These are phyloP conservation scores for Penicillium paradoxum DNA, from an alignment of 495 filamentous ascomycete genomes.

Conservation along the genomic window DNA sequence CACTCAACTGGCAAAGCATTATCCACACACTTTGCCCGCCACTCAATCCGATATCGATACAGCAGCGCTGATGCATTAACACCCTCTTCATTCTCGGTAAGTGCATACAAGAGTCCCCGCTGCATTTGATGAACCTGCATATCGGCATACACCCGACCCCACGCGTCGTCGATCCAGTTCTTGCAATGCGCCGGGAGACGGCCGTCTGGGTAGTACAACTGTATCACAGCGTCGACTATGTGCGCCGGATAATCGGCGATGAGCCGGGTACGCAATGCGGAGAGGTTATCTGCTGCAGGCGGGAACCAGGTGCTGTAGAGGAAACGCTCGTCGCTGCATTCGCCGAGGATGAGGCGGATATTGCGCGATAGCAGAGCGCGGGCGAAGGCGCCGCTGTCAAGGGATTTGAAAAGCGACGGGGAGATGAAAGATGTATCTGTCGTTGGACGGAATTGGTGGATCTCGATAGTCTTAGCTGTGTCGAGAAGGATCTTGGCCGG, in stretches of 20 bases:
- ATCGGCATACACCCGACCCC: conserved; percentile 53
- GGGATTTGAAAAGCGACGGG: conserved; percentile 36
- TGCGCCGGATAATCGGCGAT: conserved; percentile 48
- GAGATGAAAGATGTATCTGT: conserved; percentile 48
- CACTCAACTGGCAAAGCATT: conserved; percentile 38
- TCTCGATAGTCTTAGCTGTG: conserved; percentile 31
- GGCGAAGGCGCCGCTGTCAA: conserved; percentile 48
- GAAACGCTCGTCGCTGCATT: conserved; percentile 51
- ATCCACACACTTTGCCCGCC: conserved; percentile 42
- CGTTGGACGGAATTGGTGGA: conserved; percentile 52
- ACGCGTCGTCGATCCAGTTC: conserved; percentile 42
- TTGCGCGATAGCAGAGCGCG: conserved; percentile 34
- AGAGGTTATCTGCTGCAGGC: conserved; percentile 31
- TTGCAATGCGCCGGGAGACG: conserved; percentile 23
- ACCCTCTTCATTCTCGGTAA: conserved; percentile 21
- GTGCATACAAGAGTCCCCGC: conserved; percentile 34
- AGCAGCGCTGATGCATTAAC: conserved; percentile 28
- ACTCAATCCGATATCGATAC: conserved; percentile 48
- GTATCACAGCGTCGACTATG: conserved; percentile 38
- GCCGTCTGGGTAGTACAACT: conserved; percentile 39
- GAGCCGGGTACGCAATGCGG: conserved; percentile 41
- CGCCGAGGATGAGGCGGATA: conserved; percentile 49
- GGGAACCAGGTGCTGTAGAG: conserved; percentile 46
- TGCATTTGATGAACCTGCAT: conserved; percentile 51
- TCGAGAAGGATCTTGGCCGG: conserved; percentile 36